Conservation (phyloP, 2,329 filamentous ascomycete species). For the Ophiostoma triangulosporum region DNA sequence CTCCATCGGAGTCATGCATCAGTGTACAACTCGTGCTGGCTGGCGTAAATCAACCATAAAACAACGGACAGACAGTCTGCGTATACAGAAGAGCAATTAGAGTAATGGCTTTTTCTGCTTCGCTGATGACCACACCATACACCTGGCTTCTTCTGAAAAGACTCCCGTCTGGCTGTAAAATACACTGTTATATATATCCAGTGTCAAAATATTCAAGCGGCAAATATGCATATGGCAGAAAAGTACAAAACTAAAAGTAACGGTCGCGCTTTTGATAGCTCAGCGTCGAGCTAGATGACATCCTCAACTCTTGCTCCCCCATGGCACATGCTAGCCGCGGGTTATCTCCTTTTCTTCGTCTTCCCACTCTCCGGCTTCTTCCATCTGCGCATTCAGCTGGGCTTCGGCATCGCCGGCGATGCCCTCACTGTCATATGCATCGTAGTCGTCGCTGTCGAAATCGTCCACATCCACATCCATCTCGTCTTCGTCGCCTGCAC, state of each 20-base stretch:
- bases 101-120: too few species aligned
- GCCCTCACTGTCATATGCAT: slow-evolving; percentile 38
- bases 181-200: too few species aligned
- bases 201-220: too few species aligned
- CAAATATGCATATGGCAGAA: not conserved
- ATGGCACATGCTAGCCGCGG: not conserved
- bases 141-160: too few species aligned
- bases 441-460: slow-evolving; percentile 30
- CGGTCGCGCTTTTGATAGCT: not conserved
- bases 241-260: not conserved
- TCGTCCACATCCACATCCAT: slow-evolving; percentile 24
- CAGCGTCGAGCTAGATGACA: not conserved
- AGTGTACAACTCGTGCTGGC: too few species aligned
- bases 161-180: too few species aligned
- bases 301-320: not conserved
- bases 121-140: too few species aligned
- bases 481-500: slow-evolving; percentile 26
- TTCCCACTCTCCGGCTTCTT: slow-evolving; percentile 38
- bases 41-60: too few species aligned
- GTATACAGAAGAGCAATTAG: too few species aligned
- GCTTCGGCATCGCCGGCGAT: slow-evolving; percentile 36
- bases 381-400: slow-evolving; percentile 34
- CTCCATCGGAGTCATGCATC: too few species aligned
- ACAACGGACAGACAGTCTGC: too few species aligned
- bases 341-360: slow-evolving; percentile 29